A percentile compares a stretch with the other conserved stretches of the same genome.
These are phyloP conservation scores for Metschnikowia amazonensis DNA, from an alignment of 805 yeast genomes.

Conservation along the genomic window DNA sequence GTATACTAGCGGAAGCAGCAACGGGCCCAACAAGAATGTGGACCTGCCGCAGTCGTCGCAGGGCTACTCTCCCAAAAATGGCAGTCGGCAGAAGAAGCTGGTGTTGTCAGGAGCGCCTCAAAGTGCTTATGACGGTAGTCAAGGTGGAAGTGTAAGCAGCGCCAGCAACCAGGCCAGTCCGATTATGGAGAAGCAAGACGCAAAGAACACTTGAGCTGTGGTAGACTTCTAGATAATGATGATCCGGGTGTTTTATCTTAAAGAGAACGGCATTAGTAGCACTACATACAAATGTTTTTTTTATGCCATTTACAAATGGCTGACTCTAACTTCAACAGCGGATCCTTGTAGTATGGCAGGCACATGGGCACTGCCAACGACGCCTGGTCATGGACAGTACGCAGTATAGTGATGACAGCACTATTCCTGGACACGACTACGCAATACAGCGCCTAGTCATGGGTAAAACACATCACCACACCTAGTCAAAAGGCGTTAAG, in stretches of 20 bases:
- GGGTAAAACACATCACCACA: slow-evolving; percentile 2
- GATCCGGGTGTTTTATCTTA: no score
- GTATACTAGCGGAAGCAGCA: slow-evolving; percentile 13
- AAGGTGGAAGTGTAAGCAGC: neutral
- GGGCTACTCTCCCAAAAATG: slow-evolving; percentile 31
- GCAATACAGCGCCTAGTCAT: neutral
- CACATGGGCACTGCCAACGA: neutral
- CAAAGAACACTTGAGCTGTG: neutral
- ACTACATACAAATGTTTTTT: neutral
- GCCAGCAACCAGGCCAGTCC: slow-evolving; percentile 4
- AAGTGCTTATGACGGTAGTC: slow-evolving; percentile 1
- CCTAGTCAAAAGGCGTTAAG: slow-evolving; percentile 77
- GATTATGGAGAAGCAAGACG: slow-evolving; percentile 2
- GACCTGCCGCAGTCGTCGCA: slow-evolving; percentile 28
- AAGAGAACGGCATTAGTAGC: neutral
- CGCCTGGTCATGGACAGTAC: slow-evolving; percentile 1
- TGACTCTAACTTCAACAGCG: neutral
- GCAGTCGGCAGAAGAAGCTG: slow-evolving; percentile 20
- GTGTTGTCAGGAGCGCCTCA: slow-evolving; percentile 3
- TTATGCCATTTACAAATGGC: neutral
- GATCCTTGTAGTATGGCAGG: neutral
- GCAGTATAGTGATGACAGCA: no score
- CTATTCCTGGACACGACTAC: no score
- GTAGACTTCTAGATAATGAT: no score
- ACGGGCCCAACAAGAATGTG: slow-evolving; percentile 19